These are phyloP conservation scores for Dysphania ambrosioides DNA, from an alignment of 148 eudicot genomes.

Conservation along the genomic window DNA sequence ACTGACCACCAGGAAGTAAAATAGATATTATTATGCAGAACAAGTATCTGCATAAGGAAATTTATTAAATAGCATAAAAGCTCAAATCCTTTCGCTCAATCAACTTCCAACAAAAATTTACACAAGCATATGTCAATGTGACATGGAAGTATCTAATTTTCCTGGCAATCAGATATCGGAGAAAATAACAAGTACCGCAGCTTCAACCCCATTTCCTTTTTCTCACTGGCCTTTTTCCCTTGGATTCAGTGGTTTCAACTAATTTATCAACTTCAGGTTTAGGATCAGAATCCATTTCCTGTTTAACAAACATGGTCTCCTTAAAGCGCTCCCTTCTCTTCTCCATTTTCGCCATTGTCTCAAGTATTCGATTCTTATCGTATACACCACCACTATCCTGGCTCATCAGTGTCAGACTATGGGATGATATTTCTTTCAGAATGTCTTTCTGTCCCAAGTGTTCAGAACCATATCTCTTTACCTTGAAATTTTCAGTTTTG, in stretches of 20 bases:
- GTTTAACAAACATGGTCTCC: conserved; percentile 18
- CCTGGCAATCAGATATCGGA: neutral
- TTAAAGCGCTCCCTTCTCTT: conserved; percentile 33
- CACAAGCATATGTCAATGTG: conserved; percentile 11
- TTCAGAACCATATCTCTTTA: conserved; percentile 11
- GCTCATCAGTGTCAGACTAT: neutral
- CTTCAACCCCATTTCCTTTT: conserved; percentile 31
- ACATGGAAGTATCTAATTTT: conserved; percentile 1
- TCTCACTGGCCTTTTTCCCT: conserved; percentile 30
- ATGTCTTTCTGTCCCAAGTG: neutral
- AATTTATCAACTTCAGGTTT: conserved; percentile 10
- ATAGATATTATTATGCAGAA: neutral
- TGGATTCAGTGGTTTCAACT: conserved; percentile 14
- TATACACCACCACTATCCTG: conserved; percentile 15
- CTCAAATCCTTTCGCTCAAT: too few species aligned
- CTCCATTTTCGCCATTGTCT: conserved; percentile 31
- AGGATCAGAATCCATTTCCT: conserved; percentile 17
- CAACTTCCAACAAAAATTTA: conserved; percentile 1
- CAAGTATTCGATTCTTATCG: conserved; percentile 31
- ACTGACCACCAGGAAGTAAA: too few species aligned
- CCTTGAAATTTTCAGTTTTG: conserved; percentile 4
- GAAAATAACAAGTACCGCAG: conserved; percentile 13
- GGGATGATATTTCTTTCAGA: neutral
- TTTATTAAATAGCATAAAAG: too few species aligned
- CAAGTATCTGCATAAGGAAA: too few species aligned